Base-by-base conservation (phyloP, 108 stramenopile genomes). In the Discostella pseudostelligera region DNA sequence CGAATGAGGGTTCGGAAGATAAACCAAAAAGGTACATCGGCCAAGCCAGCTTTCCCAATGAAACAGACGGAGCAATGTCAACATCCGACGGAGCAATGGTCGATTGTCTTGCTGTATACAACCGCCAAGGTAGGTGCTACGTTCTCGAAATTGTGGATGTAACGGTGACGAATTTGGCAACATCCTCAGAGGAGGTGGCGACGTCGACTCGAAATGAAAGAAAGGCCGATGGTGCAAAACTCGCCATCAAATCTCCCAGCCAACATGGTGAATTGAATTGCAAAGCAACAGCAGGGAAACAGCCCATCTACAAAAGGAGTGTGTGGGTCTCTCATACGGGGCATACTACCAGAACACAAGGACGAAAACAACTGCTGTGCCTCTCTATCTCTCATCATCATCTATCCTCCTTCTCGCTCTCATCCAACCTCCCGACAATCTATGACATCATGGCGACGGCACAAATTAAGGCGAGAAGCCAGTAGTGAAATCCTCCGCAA, bases 401-500 rank as follows among this genome's bases (percentile, higher is more conserved):
- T 32, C 3, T 48, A 5, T 48, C 46, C 46, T 48, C 46, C 6
- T 19, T 21, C 46, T 48, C 46, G 4, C 46, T 21, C 21, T n/a
- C n/a, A n/a, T n/a, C n/a, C n/a, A n/a, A n/a, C n/a, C n/a, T n/a
- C n/a, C n/a, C n/a, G n/a, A n/a, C n/a, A n/a, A n/a, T n/a, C n/a
- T n/a, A n/a, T n/a, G n/a, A n/a, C n/a, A n/a, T n/a, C n/a, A n/a
- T n/a, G n/a, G n/a, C n/a, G n/a, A n/a, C n/a, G n/a, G n/a, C n/a
- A n/a, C n/a, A n/a, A n/a, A n/a, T n/a, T 81, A 79, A 77, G 92
- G 89, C 42, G 81, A 73, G 89, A 73, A 95, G 51, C 90, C 94
- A 54, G 46, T 78, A 63, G 97, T 98, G 88, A 98, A 99, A 45
- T 96, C 90, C 80, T 99, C 97, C 47, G 97, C 96, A 69, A 95